A percentile compares a stretch with the other conserved stretches of the same genome.
Conservation (phyloP, 257 asterid species). For the Petrea volubilis region DNA sequence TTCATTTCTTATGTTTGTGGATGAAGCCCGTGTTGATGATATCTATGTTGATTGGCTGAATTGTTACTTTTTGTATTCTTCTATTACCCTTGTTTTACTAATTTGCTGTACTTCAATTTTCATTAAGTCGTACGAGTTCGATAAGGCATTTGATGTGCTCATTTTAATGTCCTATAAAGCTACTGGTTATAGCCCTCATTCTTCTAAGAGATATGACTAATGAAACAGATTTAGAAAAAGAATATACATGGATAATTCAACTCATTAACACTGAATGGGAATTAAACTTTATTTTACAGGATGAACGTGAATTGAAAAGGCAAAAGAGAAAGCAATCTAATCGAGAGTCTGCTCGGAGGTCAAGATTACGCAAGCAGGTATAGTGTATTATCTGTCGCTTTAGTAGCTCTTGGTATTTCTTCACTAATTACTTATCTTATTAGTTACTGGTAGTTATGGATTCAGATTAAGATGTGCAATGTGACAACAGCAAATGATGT, state of each 20-base stretch:
- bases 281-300: constrained; percentile 43
- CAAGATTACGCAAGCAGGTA: constrained; percentile 97
- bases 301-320: constrained; percentile 90
- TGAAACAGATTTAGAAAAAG: neutral
- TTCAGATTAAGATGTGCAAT: neutral
- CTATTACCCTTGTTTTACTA: neutral
- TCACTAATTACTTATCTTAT: neutral
- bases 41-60: neutral
- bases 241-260: neutral
- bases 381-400: neutral
- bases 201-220: neutral
- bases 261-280: constrained; percentile 2
- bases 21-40: neutral
- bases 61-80: neutral
- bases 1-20: neutral
- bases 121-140: neutral
- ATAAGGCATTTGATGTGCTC: neutral
- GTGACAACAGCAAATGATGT: neutral
- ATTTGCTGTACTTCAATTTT: neutral
- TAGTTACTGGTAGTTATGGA: neutral
- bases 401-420: neutral
- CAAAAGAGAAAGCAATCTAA: constrained; percentile 97
- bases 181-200: too few species aligned
- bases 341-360: constrained; percentile 98
- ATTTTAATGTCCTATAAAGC: too few species aligned